Evolutionary conservation across 371 early-diverging fungal species (phyloP), one percentile per base, ranked within the genome.

Genomic region (Enteropsectra breve): DNA sequence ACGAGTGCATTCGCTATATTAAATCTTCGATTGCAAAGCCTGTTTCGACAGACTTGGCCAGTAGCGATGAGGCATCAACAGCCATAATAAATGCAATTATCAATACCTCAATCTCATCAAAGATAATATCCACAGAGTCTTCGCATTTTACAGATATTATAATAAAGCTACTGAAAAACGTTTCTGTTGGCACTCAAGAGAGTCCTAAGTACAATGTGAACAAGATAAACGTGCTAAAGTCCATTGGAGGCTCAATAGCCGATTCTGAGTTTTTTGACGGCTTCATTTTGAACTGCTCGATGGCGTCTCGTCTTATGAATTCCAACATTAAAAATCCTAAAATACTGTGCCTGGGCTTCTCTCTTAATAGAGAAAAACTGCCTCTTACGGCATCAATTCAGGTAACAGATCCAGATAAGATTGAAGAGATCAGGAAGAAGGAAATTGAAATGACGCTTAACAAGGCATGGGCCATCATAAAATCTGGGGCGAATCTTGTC

Each of bases 281-380:
- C 54, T 96, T 94, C 80, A 95, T 96, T 1, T 82, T 99, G 62
- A 95, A 97, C 66, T 85, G 93, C 18, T 89, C 92, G 32, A 90
- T 94, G 18, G 87, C 91, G 48, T 92, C 94, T 74, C 83, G 78
- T 72, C 52, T 66, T 15, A 78, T 79, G 77, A 57, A 55, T 1
- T 69, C 46, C 23, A 33, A 43, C n/a, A 48, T 70, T 11, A 81
- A 81, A 43, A 86, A 85, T 63, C 62, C 95, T 52, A 91, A 91
- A 83, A 92, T 99, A 79, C 90, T 94, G n/a, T 92, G 91, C 78
- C 80, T 97, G 52, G 98, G 96, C 79, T 93, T 99, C 84, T 91
- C 95, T 84, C 84, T 99, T 53, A 90, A 91, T 81, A 96, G 92
- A 84, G 89, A 90, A n/a, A 87, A 94, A 73, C 89, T 96, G 91